Conservation (phyloP, 495 filamentous ascomycete genomes). For the Neurospora hispaniola region DNA sequence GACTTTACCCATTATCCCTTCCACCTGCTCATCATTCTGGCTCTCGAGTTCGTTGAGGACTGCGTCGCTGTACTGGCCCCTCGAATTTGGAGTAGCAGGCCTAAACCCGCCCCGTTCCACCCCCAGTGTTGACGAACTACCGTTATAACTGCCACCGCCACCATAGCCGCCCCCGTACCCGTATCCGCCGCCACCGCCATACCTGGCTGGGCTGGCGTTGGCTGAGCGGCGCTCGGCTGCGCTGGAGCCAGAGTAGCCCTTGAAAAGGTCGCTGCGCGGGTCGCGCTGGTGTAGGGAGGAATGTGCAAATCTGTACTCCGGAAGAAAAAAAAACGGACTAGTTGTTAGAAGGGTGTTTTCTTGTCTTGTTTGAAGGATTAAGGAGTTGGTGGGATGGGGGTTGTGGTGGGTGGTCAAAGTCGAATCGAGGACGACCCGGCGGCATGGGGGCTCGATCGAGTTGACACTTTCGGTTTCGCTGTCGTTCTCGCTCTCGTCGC, state of each 20-base stretch:
- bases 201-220: slow-evolving; percentile 37
- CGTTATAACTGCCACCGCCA: slow-evolving; percentile 10
- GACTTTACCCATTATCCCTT: slow-evolving; percentile 85
- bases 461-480: neutral
- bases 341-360: slow-evolving; percentile 34
- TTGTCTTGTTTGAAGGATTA: neutral
- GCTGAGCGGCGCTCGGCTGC: slow-evolving; percentile 41
- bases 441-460: neutral
- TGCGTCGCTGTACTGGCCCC: slow-evolving; percentile 86
- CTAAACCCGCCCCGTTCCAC: slow-evolving; percentile 28
- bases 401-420: neutral
- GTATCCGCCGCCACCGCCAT: slow-evolving; percentile 46
- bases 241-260: slow-evolving; percentile 61
- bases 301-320: slow-evolving; percentile 41
- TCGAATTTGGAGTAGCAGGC: slow-evolving; percentile 75
- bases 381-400: neutral
- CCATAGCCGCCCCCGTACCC: slow-evolving; percentile 45
- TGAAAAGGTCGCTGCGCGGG: slow-evolving; percentile 81
- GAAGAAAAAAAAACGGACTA: neutral
- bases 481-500: neutral
- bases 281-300: slow-evolving; percentile 70
- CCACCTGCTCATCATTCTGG: slow-evolving; percentile 87
- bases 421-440: neutral
- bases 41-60: slow-evolving; percentile 89
- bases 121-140: slow-evolving; percentile 16